Evolutionary conservation across 1,284 basidiomycete genomes (phyloP), one percentile per base, ranked within the genome.

Genomic region (Blastosporella zonata): DNA sequence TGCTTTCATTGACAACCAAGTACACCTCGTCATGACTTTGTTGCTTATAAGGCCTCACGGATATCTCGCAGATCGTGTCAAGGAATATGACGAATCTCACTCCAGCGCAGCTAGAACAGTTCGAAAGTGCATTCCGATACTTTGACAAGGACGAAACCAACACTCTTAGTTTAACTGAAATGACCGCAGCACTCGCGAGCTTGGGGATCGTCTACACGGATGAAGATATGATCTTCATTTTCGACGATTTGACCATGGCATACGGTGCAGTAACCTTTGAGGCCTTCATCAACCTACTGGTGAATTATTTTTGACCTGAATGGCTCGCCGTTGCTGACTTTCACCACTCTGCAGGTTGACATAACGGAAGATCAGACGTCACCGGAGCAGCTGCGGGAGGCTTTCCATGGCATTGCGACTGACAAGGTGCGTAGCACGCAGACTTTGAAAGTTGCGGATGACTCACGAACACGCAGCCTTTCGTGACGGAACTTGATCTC

Each of bases 311-410:
- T 23, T 25, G n/a, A 13, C 9, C 28, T 40, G 22, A 10, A 22
- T 25, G 36, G 29, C 36, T 13, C 21, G 27, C 12, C 31, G 41
- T 22, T 21, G 28, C 36, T 51, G 31, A 34, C 37, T 51, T 47
- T 13, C 10, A 50, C 43, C 29, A n/a, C 54, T 36, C 34, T 37
- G 15, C 55, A 94, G 92, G 89, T 95, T 40, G 92, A 95, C 41
- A 96, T 97, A 56, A 96, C 86, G 23, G 93, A 98, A 71, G 97
- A 98, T 64, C 93, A 96, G 47, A 95, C 92, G 1, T 90, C 93
- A 1, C 82, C 89, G 0, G 93, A 95, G 47, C 96, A 98, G 63
- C 77, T 99, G 52, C 82, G 91, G 17, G 93, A 95, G 57, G 86
- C 95, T 1, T 99, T 99, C 82, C 84, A 91, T 39, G 92, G 91